Conservation (phyloP, 306 rosid genomes). For the Canavalia ensiformis region DNA sequence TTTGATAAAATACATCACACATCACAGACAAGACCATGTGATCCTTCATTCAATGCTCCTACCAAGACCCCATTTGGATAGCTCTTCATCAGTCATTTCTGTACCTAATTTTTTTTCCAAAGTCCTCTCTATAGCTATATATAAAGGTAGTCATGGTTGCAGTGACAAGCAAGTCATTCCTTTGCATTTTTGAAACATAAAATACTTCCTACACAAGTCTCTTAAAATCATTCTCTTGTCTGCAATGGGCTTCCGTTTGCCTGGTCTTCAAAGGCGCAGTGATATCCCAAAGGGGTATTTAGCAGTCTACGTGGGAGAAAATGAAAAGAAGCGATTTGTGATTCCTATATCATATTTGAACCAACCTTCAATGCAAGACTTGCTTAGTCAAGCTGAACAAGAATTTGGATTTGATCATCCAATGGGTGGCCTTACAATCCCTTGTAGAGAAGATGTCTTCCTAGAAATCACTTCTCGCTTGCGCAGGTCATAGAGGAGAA, state of each 20-base stretch:
- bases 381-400: too few relatives aligned
- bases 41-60: background rate
- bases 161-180: background rate
- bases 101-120: constrained; percentile 9
- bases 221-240: background rate
- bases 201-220: background rate
- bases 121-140: background rate
- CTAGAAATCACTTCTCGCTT: constrained; percentile 44
- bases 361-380: constrained; percentile 33
- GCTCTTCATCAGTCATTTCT: constrained; percentile 1
- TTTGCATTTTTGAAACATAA: background rate
- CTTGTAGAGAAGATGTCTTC: constrained; percentile 55
- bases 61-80: background rate
- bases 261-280: constrained; percentile 12
- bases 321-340: constrained; percentile 47
- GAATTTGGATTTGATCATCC: too few relatives aligned
- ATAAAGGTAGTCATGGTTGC: background rate
- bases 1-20: background rate
- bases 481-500: background rate
- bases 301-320: constrained; percentile 55
- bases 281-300: constrained; percentile 54
- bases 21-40: constrained; percentile 11
- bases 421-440: constrained; percentile 49
- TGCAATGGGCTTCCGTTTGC: background rate
- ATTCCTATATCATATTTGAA: constrained; percentile 53